A percentile compares a stretch with the other conserved stretches of the same genome.
phyloP scores from a whole-genome alignment of 2,329 filamentous ascomycete species.

The Periconia digitata region DNA sequence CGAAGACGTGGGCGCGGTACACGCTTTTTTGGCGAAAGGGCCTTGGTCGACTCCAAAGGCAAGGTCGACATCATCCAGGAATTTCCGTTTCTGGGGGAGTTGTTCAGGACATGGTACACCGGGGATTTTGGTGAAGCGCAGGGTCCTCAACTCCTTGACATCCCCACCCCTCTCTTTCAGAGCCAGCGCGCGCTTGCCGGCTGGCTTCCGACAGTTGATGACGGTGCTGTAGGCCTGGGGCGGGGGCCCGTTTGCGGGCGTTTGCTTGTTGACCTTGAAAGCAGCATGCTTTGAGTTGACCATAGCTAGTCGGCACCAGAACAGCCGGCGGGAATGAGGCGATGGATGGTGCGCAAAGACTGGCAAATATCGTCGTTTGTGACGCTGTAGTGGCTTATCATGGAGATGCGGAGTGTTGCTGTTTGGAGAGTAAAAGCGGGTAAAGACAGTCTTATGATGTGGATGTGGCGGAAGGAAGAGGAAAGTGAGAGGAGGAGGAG shows the following conservation, averaged over 20 bases:
- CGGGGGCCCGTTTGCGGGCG: constrained; percentile 26
- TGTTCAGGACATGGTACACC: constrained; percentile 8
- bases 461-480: background rate
- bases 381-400: no score
- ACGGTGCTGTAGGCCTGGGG: constrained; percentile 36
- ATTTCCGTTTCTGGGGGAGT: constrained; percentile 24
- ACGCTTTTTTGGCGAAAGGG: constrained; percentile 6
- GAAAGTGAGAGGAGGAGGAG: background rate
- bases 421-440: constrained; percentile 5
- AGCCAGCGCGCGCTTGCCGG: constrained; percentile 24
- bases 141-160: constrained; percentile 30
- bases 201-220: constrained; percentile 37
- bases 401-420: no score
- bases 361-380: no score
- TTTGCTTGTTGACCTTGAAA: constrained; percentile 43
- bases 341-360: background rate
- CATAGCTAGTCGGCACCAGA: constrained; percentile 41
- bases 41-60: no score
- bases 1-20: no score
- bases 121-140: constrained; percentile 31
- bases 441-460: constrained; percentile 3
- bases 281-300: constrained; percentile 42
- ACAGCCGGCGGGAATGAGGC: constrained; percentile 26
- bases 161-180: constrained; percentile 8
- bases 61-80: constrained; percentile 14